Conservation (phyloP, 2,329 filamentous ascomycete species). For the Ophiocordyceps camponoti-leonardi region DNA sequence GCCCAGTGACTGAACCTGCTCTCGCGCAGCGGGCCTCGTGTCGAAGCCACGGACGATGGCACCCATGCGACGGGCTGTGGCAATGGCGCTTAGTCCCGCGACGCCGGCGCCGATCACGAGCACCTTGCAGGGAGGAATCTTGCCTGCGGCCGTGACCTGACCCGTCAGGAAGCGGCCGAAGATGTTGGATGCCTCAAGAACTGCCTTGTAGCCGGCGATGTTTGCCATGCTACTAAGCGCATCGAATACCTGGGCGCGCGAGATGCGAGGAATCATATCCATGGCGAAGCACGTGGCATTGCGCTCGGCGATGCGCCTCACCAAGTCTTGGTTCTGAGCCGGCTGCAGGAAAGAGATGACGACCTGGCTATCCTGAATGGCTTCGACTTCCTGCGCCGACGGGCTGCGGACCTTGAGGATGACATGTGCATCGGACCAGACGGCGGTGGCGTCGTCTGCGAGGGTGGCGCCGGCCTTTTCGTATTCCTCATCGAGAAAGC, state of each 20-base stretch:
- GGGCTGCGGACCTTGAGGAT: constrained; percentile 72
- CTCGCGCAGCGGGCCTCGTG: constrained; percentile 70
- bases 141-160: constrained; percentile 76
- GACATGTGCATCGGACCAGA: constrained; percentile 64
- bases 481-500: constrained; percentile 64
- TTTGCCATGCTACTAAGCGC: constrained; percentile 87
- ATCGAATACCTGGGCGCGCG: constrained; percentile 75
- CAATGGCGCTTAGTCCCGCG: constrained; percentile 75
- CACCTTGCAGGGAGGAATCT: constrained; percentile 82
- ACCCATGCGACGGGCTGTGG: constrained; percentile 68
- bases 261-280: constrained; percentile 86
- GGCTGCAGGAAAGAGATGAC: constrained; percentile 75
- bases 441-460: constrained; percentile 44
- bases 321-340: constrained; percentile 57
- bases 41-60: constrained; percentile 85
- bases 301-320: constrained; percentile 53
- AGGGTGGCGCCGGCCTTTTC: constrained; percentile 61
- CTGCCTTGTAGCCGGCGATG: constrained; percentile 84
- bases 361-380: constrained; percentile 51
- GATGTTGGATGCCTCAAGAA: constrained; percentile 74
- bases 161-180: constrained; percentile 81
- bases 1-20: constrained; percentile 80
- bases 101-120: constrained; percentile 83
- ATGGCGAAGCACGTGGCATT: constrained; percentile 71
- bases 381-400: constrained; percentile 49